These are phyloP conservation scores for Leccinum broughii DNA, from an alignment of 768 basidiomycete species.

Conservation along the genomic window DNA sequence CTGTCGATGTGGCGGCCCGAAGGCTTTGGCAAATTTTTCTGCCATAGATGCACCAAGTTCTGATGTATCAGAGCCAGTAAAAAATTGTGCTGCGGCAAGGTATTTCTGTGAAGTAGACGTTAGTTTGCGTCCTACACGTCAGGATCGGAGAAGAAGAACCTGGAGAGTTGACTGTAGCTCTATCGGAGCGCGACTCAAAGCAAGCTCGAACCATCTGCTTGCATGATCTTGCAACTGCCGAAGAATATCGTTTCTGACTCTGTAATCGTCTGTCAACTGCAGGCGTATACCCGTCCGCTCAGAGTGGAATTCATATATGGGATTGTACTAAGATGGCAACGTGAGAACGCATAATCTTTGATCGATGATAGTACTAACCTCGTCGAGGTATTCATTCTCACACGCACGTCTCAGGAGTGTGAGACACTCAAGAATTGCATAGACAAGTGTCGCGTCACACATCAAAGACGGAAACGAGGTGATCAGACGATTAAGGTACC, in stretches of 20 bases:
- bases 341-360: conserved; percentile 1
- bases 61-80: conserved; percentile 68
- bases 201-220: conserved; percentile 82
- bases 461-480: conserved; percentile 92
- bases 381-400: conserved; percentile 89
- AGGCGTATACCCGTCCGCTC: conserved; percentile 72
- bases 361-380: conserved; percentile 50
- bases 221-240: conserved; percentile 72
- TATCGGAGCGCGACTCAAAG: conserved; percentile 84
- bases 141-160: conserved; percentile 42
- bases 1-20: conserved; percentile 75
- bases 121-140: neutral
- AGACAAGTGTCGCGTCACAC: conserved; percentile 87
- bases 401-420: conserved; percentile 86
- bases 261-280: conserved; percentile 83
- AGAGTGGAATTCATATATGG: conserved; percentile 80
- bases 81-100: conserved; percentile 70
- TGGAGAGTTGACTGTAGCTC: conserved; percentile 92
- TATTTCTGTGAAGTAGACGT: conserved; percentile 66
- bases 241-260: conserved; percentile 81
- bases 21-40: conserved; percentile 78
- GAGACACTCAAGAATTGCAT: conserved; percentile 86
- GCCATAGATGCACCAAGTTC: conserved; percentile 93
- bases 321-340: conserved; percentile 70
- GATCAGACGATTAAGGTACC: conserved; percentile 82